phyloP scores from a whole-genome alignment of 305 asterid species.

The Striga hermonthica region DNA sequence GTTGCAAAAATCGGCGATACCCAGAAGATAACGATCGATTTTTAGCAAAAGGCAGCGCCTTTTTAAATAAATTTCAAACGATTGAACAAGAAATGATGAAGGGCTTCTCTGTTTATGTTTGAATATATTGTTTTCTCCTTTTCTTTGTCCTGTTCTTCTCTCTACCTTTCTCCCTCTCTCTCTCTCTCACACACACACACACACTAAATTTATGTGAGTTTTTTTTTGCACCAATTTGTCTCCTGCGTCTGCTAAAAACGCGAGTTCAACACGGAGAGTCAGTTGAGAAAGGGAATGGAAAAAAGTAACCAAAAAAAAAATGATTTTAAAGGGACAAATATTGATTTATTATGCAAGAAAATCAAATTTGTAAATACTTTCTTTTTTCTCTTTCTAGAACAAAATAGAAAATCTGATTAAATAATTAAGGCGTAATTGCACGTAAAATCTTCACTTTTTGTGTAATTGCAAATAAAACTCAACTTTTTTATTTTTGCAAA shows the following conservation, averaged over 20 bases:
- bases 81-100: slow-evolving; percentile 29
- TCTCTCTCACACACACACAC: slow-evolving; percentile 25
- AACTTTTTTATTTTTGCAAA: too few species aligned
- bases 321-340: too few species aligned
- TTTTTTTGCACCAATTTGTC: slow-evolving; percentile 32
- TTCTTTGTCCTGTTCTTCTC: slow-evolving; percentile 10
- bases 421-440: too few species aligned
- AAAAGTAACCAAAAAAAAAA: slow-evolving; percentile 14
- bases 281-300: slow-evolving; percentile 39
- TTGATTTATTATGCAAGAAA: too few species aligned
- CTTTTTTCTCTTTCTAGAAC: too few species aligned
- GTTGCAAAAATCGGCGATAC: slow-evolving; percentile 35
- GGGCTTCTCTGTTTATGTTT: slow-evolving; percentile 31
- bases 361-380: too few species aligned
- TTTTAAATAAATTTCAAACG: slow-evolving; percentile 15
- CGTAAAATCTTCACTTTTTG: too few species aligned
- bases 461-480: too few species aligned
- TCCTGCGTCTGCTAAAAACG: slow-evolving; percentile 47
- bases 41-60: slow-evolving; percentile 22
- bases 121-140: neutral
- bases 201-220: slow-evolving; percentile 26
- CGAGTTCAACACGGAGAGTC: slow-evolving; percentile 87
- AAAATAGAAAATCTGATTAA: too few species aligned
- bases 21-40: slow-evolving; percentile 32
- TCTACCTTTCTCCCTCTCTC: slow-evolving; percentile 27